A percentile compares a stretch with the other conserved stretches of the same genome.
Conservation (phyloP, 2,329 filamentous ascomycete species). For the Shiraia sp. region DNA sequence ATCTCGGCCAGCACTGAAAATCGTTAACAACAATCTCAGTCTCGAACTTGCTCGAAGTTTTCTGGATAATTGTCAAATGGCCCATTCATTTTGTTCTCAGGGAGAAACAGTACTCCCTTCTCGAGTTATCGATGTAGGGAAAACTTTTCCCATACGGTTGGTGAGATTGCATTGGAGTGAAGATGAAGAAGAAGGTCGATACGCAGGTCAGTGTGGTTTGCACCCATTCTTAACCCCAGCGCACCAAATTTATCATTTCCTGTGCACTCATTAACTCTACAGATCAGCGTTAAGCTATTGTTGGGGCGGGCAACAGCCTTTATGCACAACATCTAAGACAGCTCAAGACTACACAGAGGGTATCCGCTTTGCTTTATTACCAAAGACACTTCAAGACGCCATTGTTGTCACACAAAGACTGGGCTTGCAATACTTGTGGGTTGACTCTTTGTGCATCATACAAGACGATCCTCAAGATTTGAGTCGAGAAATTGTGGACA, state of each 20-base stretch:
- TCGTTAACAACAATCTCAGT: background rate
- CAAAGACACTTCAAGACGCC: slow-evolving; percentile 13
- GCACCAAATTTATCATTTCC: too few species aligned
- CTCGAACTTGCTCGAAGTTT: slow-evolving; percentile 3
- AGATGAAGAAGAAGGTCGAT: slow-evolving; percentile 6
- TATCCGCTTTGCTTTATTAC: slow-evolving; percentile 4
- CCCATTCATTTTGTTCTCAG: slow-evolving; percentile 3
- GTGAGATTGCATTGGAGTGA: slow-evolving; percentile 13
- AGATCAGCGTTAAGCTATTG: slow-evolving; percentile 7
- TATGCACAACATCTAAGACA: slow-evolving; percentile 6
- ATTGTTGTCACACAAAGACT: slow-evolving; percentile 6
- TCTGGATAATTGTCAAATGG: slow-evolving; percentile 5
- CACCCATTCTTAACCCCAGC: too few species aligned
- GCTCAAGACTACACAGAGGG: slow-evolving; percentile 5
- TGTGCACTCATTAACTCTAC: too few species aligned
- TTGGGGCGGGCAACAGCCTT: slow-evolving; percentile 10
- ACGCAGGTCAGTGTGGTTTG: slow-evolving; percentile 4
- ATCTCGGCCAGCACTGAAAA: background rate
- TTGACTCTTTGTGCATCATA: slow-evolving; percentile 17
- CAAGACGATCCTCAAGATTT: slow-evolving; percentile 9
- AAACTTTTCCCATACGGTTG: slow-evolving; percentile 1
- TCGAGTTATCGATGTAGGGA: slow-evolving; percentile 11
- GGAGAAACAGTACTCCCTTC: slow-evolving; percentile 2
- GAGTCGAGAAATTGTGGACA: slow-evolving; percentile 6
- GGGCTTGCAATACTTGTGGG: slow-evolving; percentile 13